Evolutionary conservation across 192 early-diverging fungal species (phyloP).

Genomic region (Umbelopsis ramanniana): DNA sequence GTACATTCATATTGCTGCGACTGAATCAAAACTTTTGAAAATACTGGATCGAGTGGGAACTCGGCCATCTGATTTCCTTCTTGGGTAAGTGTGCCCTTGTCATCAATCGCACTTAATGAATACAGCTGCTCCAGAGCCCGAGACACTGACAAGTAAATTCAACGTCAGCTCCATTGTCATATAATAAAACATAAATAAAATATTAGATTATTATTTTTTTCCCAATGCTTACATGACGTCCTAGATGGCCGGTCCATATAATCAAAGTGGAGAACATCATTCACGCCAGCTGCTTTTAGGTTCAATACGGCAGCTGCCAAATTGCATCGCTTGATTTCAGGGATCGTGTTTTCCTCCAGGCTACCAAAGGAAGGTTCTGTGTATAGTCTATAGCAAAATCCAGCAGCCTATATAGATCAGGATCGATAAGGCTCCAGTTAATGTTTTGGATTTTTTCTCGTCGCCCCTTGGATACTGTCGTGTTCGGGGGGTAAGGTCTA

Average conservation of each 20-base stretch:
- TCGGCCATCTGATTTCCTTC: constrained; percentile 85
- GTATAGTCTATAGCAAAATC: constrained; percentile 91
- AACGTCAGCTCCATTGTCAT: neutral
- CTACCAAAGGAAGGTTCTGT: constrained; percentile 79
- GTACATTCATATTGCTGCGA: constrained; percentile 83
- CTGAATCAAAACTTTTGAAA: constrained; percentile 86
- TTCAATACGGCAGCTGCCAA: constrained; percentile 82
- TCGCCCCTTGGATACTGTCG: neutral
- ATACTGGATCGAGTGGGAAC: constrained; percentile 91
- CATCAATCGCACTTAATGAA: constrained; percentile 86
- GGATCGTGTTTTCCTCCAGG: constrained; percentile 79
- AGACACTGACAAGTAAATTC: constrained; percentile 51
- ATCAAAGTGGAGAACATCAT: constrained; percentile 89
- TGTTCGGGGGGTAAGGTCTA: neutral
- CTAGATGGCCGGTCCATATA: constrained; percentile 93
- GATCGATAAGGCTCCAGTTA: constrained; percentile 11
- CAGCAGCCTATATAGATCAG: constrained; percentile 61
- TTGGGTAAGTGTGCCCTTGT: constrained; percentile 75
- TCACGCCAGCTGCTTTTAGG: constrained; percentile 91
- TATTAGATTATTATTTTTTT: neutral
- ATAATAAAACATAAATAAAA: constrained; percentile 15
- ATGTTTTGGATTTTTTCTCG: neutral
- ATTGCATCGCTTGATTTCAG: constrained; percentile 96
- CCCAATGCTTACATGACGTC: constrained; percentile 48
- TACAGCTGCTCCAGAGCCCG: constrained; percentile 89